Base-by-base conservation (phyloP, 2,329 filamentous ascomycete genomes). In the Leptosphaerulina australis region DNA sequence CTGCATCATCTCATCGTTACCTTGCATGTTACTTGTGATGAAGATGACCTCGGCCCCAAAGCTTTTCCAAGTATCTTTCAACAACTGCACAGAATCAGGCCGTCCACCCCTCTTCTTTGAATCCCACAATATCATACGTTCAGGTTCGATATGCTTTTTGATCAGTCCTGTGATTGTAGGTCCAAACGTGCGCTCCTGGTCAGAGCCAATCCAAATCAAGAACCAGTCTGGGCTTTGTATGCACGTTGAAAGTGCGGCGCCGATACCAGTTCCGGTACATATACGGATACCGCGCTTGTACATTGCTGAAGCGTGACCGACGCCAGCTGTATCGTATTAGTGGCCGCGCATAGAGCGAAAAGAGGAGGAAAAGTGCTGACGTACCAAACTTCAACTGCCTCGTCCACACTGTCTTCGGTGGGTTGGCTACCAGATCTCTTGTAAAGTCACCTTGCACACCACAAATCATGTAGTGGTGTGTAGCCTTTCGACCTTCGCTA, bases 391-490 rank as follows among this genome's bases (percentile, higher is more conserved):
- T 71, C 28, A 71, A 50, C 30, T 71, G 63, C 24, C 68, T 47
- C 3, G 68, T 71, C 68, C 68, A 71, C 6, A 71, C 54, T 1
- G 63, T 65, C 33, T 64, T 68, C 7, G 68, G 68, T 11, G 68
- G 68, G 17, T 70, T 61, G 17, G 58, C 58, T 21, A 71, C 68
- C 9, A 71, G 63, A 6, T 62, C 53, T 22, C 58, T 64, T 3
- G 68, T 71, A 39, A 71, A 71, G 52, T 71, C 68, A n/a, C 68
- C 68, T 48, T 71, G 68, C 7, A 71, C 68, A 48, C 68, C 68
- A 29, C 68, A 71, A 39, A 71, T 68, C 67, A 71, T 69, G 55
- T 71, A 71, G 35, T 71, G 68, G 38, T 62, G 47, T 0, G 50
- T 48, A 5, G 66, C 53, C 21, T 70, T 64, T 12, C 63, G 58